Evolutionary conservation across 2,329 filamentous ascomycete species (phyloP), one percentile per base, ranked within the genome.

Genomic region (Diaporthe capsici): DNA sequence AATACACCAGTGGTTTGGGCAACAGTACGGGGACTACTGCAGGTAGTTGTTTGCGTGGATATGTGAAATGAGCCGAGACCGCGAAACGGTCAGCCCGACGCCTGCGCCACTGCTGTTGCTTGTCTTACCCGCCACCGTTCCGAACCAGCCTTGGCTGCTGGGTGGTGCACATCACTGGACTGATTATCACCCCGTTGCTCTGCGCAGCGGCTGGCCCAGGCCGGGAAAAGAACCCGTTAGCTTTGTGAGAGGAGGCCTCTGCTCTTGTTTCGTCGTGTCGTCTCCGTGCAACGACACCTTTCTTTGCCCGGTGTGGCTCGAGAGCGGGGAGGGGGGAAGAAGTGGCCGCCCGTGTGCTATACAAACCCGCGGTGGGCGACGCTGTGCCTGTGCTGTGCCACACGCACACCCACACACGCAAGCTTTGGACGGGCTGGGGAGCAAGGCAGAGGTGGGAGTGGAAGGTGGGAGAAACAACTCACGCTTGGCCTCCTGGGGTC

Each of bases 401-500:
- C 58, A 72, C 70, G 31, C 39, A 31, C 55, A 34, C 55, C 4
- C 55, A 15, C 57, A n/a, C 28, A 37, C 55, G 10, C 9, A 4
- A 31, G n/a, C 51, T 15, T 55, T 55, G 51, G 25, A 28, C 25
- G 51, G 51, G n/a, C 49, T 13, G 20, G 37, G 7, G 12, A 37
- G 65, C 13, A 13, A 53, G 49, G 53, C 4, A 15, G 25, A 37
- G 44, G 63, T 7, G 44, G 44, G 44, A 51, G 63, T 39, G 65
- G 22, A 28, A 68, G 65, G 63, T 25, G 31, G 44, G 10, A 53
- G 47, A 68, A 65, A 68, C 65, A 68, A 25, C 47, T 68, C 65
- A 39, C 31, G 65, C 65, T 53, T 53, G 71, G 34, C 47, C 71
- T 72, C 49, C 71, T 42, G 34, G 71, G 71, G 71, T 73, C 71